Evolutionary conservation across 2,329 filamentous ascomycete genomes (phyloP), one percentile per base, ranked within the genome.

Genomic region (Penicillium sp.): DNA sequence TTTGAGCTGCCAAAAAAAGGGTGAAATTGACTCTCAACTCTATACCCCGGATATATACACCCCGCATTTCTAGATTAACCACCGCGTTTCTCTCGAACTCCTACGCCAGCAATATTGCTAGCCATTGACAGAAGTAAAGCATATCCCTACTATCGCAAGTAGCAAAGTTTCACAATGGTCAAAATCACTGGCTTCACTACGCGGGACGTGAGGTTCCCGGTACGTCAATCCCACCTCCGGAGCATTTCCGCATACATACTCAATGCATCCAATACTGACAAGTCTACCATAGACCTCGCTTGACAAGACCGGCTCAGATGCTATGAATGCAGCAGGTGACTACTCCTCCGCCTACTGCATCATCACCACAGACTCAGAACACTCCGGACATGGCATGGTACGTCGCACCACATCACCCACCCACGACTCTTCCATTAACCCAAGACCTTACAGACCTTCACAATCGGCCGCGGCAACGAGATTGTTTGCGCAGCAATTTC

Each of bases 301-400:
- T 58, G 91, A 96, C 77, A 94, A 93, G 79, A 96, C 91, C n/a
- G 91, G 91, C 67, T 95, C 90, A 9, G 92, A 97, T 83, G 92
- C 91, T 68, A 97, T 96, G 92, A 96, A 97, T 70, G 89, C 90
- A 3, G 91, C 91, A 3, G 89, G 91, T 58, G 91, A 96, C 75
- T 96, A 96, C 77, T 96, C 91, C 1, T 82, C 91, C 13, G 91
- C 92, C n/a, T 97, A 96, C 80, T 96, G 91, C 73, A 93, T 96
- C 66, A 79, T 97, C 46, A 79, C 90, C 69, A 96, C 91, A 0
- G 88, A 95, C 70, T 87, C 88, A 0, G 57, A 67, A 23, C 60
- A 71, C 57, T 62, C 62, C 38, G 74, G 74, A 53, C 73, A 77
- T 53, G 74, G 74, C 55, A 76, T 77, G 73, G 74, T 76, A 67